phyloP scores from a whole-genome alignment of 306 rosid genomes.

The Neltuma alba region DNA sequence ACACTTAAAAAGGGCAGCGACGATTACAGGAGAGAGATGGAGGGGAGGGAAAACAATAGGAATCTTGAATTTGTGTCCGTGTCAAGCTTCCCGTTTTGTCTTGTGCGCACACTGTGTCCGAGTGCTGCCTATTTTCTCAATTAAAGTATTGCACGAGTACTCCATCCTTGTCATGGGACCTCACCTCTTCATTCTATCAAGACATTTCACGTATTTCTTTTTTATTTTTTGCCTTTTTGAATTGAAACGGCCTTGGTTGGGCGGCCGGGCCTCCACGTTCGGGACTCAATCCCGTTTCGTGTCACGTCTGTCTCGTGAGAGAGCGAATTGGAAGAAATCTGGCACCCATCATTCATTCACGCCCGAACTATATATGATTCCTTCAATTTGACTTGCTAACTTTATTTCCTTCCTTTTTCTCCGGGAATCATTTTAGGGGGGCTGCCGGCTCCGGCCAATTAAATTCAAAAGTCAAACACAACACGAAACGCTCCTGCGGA shows the following conservation, averaged over 20 bases:
- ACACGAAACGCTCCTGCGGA: too few species aligned
- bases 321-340: too few species aligned
- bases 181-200: background rate
- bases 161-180: background rate
- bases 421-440: background rate
- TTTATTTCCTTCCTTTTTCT: background rate
- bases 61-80: constrained; percentile 40
- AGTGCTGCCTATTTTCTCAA: background rate
- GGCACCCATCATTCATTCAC: background rate
- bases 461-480: too few species aligned
- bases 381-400: constrained; percentile 16
- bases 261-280: background rate
- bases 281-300: constrained; percentile 10
- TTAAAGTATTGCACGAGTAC: background rate
- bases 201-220: background rate
- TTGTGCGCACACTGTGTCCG: constrained; percentile 10
- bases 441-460: constrained; percentile 11
- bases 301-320: constrained; percentile 32
- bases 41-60: constrained; percentile 29
- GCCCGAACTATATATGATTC: too few species aligned
- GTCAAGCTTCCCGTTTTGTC: constrained; percentile 47
- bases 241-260: too few species aligned
- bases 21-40: too few species aligned
- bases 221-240: too few species aligned
- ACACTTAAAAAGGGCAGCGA: too few species aligned